Conservation (phyloP, 2,329 filamentous ascomycete species). For the Fusarium torulosum region DNA sequence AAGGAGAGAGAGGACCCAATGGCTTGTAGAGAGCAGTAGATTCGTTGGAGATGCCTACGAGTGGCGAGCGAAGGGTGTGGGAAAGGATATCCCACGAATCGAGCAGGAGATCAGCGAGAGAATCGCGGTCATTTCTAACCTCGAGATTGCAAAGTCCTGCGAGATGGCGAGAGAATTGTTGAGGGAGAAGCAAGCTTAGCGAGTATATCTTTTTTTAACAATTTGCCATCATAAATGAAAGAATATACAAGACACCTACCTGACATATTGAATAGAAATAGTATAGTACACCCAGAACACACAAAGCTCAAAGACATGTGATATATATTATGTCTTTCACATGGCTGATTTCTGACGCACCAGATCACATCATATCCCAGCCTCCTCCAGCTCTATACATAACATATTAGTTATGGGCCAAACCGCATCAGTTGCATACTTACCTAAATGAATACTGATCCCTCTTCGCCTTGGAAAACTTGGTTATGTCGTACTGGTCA, state of each 20-base stretch:
- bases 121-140: constrained; percentile 22
- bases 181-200: not conserved
- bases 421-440: not conserved
- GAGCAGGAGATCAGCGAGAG: constrained; percentile 39
- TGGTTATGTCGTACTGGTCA: constrained; percentile 18
- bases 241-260: too few species aligned
- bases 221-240: not conserved
- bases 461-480: constrained; percentile 7
- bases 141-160: constrained; percentile 23
- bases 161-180: constrained; percentile 11
- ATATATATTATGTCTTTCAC: too few species aligned
- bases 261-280: not conserved
- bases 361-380: not conserved
- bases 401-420: not conserved
- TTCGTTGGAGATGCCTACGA: constrained; percentile 58
- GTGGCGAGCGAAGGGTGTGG: constrained; percentile 52
- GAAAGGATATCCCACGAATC: constrained; percentile 32
- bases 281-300: not conserved
- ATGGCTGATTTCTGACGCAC: not conserved
- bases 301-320: too few species aligned
- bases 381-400: not conserved
- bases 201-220: not conserved
- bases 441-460: not conserved
- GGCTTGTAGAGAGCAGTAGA: constrained; percentile 64
- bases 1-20: constrained; percentile 62